A percentile compares a stretch with the other conserved stretches of the same genome.
Conservation (phyloP, 148 eudicot species). For the Diospyros kaki region DNA sequence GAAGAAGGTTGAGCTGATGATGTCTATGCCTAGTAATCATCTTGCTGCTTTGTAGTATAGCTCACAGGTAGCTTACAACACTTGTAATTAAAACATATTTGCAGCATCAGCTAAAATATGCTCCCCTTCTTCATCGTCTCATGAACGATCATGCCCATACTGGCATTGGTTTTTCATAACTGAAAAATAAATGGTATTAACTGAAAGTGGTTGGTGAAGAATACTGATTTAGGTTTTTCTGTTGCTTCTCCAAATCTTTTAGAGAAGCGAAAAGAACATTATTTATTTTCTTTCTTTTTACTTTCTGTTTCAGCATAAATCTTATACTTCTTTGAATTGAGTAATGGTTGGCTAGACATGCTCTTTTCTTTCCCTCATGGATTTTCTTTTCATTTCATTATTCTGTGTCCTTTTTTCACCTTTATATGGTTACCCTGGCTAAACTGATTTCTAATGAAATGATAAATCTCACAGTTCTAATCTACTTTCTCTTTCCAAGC, state of each 20-base stretch:
- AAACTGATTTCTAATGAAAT: background rate
- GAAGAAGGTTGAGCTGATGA: background rate
- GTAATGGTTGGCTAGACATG: background rate
- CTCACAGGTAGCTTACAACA: background rate
- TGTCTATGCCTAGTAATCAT: background rate
- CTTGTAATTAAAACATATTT: background rate
- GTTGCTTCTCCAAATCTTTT: background rate
- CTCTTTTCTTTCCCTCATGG: background rate
- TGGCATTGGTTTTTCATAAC: no score
- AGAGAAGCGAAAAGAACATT: background rate
- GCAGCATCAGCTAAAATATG: background rate
- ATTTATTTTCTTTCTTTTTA: background rate
- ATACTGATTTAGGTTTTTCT: background rate
- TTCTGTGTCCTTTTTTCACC: no score
- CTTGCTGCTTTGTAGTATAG: background rate
- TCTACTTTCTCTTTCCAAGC: background rate
- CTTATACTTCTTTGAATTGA: background rate
- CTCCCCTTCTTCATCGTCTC: background rate
- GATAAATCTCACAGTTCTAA: background rate
- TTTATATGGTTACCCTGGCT: background rate
- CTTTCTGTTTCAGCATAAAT: background rate
- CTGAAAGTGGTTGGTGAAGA: background rate
- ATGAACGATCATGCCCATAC: no score
- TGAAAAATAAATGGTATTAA: background rate
- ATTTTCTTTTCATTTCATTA: background rate